These are phyloP conservation scores for Colletotrichum paranaense DNA, from an alignment of 2,329 filamentous ascomycete genomes.

Conservation along the genomic window DNA sequence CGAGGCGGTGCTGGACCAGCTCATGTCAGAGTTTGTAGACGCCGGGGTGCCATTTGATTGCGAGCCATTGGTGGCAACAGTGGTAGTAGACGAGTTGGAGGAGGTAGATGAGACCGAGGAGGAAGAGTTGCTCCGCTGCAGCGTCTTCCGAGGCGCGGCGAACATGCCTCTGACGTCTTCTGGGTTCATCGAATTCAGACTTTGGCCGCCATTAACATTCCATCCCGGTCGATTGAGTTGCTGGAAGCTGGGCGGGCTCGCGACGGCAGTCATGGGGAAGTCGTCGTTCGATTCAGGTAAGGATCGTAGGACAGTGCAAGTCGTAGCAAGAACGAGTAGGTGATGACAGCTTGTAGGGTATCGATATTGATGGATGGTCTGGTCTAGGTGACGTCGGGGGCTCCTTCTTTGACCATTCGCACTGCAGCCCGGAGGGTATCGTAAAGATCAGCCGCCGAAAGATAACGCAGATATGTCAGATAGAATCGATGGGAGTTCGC, in stretches of 20 bases:
- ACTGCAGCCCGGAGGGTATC: conserved; percentile 17
- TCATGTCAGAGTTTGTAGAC: conserved; percentile 58
- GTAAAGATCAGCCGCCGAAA: neutral
- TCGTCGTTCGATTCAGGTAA: conserved; percentile 28
- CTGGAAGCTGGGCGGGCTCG: conserved; percentile 72
- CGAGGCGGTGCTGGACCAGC: conserved; percentile 61
- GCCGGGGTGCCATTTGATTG: conserved; percentile 71
- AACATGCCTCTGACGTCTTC: conserved; percentile 91
- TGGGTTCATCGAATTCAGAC: conserved; percentile 76
- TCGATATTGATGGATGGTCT: conserved; percentile 7
- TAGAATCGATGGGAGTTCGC: neutral
- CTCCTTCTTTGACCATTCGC: conserved; percentile 32
- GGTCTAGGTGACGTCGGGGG: conserved; percentile 14
- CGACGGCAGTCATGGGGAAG: conserved; percentile 75
- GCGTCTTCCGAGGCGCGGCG: conserved; percentile 81
- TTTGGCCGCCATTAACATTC: conserved; percentile 67
- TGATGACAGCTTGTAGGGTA: conserved; percentile 10
- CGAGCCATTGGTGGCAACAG: conserved; percentile 70
- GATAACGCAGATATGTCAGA: neutral
- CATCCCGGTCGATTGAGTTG: conserved; percentile 74
- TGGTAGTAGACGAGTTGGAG: conserved; percentile 70
- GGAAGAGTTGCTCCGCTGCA: conserved; percentile 90
- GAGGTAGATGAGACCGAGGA: conserved; percentile 81
- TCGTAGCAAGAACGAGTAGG: conserved; percentile 9
- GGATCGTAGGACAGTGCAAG: conserved; percentile 2